Evolutionary conservation across 305 asterid genomes (phyloP), one percentile per base, ranked within the genome.

Genomic region (Caryopteris hybrid): DNA sequence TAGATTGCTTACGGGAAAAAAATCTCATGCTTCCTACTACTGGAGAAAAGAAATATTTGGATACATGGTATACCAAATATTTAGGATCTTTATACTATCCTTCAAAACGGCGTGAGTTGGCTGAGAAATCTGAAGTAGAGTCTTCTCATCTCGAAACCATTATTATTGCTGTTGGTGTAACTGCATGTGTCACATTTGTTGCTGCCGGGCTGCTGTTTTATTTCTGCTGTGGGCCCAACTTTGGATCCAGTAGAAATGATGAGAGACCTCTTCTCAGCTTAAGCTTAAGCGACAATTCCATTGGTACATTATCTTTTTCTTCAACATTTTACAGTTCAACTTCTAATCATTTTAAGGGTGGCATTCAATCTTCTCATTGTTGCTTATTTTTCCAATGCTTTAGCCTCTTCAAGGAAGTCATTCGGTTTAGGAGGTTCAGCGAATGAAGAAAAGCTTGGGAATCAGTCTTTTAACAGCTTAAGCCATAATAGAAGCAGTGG

Each of bases 191-290:
- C 45, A 80, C 86, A 46, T 66, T 85, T 57, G 16, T 77, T 66
- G 25, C 89, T 65, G 82, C 79, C 34, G 70, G 72, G 23, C 73
- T 93, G 66, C 75, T 90, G 46, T 85, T 88, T 65, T 74, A 81
- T 43, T 81, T 84, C 71, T 90, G 71, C 68, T 73, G 85, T 31
- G 73, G 82, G 64, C 10, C 51, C 64, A 77, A 87, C 58, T 64
- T 90, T 23, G 77, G 75, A 33, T 61, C 55, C 47, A 80, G 86
- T 23, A 76, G 71, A 74, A 85, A 80, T 56, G 97, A 93, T 29
- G 95, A 91, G 76, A 83, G 87, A n/a, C 97, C 97, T 69, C 97
- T 94, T 79, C 96, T 94, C 72, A 88, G 95, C 80, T 80, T 91
- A 78, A 83, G 89, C 87, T 67, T 83, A 56, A 90, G 86, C 38